phyloP scores from a whole-genome alignment of 1,284 basidiomycete species.

The Microbotryum silenes-acaulis region DNA sequence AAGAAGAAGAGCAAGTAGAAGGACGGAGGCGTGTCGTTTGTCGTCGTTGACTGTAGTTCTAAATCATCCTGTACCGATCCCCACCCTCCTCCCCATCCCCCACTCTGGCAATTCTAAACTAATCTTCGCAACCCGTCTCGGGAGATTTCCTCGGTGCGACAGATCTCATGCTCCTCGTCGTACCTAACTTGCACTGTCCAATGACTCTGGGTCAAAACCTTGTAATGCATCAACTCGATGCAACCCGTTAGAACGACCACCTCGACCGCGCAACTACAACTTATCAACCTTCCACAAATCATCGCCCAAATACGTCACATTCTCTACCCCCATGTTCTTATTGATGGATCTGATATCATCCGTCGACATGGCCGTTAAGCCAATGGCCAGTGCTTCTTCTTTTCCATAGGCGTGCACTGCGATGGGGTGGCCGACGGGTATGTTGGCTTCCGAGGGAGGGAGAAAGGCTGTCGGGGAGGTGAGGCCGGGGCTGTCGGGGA shows the following conservation, averaged over 20 bases:
- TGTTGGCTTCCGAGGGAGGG: constrained; percentile 61
- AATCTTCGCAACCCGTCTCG: neutral
- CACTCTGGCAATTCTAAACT: neutral
- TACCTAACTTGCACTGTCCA: too few species aligned
- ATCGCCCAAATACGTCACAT: constrained; percentile 76
- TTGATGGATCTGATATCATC: constrained; percentile 85
- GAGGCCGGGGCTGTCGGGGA: constrained; percentile 58
- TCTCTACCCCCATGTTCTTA: constrained; percentile 86
- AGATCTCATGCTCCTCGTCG: too few species aligned
- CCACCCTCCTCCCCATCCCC: neutral
- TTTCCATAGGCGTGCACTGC: constrained; percentile 95
- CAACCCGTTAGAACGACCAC: too few species aligned
- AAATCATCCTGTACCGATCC: neutral
- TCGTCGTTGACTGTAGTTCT: neutral
- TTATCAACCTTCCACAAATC: constrained; percentile 75
- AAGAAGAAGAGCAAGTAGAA: neutral
- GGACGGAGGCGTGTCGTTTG: too few species aligned
- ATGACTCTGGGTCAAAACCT: too few species aligned
- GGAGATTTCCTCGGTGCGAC: too few species aligned
- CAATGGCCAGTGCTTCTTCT: constrained; percentile 81
- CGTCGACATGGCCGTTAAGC: constrained; percentile 69
- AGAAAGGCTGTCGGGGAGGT: constrained; percentile 85
- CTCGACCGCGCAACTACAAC: constrained; percentile 39
- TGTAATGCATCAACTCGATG: too few species aligned
- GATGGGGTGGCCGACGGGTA: constrained; percentile 66